Base-by-base conservation (phyloP, 1,284 basidiomycete genomes). In the Cutaneotrichosporon mucoides region DNA sequence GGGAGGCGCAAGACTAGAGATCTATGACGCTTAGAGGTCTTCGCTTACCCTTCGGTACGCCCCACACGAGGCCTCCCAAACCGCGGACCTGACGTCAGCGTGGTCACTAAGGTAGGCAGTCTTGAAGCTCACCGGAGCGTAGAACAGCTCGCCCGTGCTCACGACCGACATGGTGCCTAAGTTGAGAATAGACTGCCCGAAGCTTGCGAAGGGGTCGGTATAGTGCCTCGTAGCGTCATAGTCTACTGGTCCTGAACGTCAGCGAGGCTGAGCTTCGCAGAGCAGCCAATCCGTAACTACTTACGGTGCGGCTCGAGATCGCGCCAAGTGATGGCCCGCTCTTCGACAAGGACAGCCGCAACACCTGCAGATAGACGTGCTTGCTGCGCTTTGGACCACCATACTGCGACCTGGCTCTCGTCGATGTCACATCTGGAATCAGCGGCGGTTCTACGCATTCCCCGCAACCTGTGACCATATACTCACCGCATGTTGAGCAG, bases 381-480 rank as follows among this genome's bases (percentile, higher is more conserved):
- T 58, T 78, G 83, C 62, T 82, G 76, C 55, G 81, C 77, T 6
- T 81, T 79, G 3, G 81, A 84, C 82, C 83, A 86, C 85, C 85
- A 87, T 1, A 83, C 77, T 0, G 84, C 85, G 6, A 82, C 61
- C 42, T 78, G 76, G 0, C 73, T 71, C 0, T 82, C 79, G 55
- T 84, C 82, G 49, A 86, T 63, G 64, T 86, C 83, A 63, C 85
- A 87, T 64, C 84, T 79, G 48, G 16, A 8, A 37, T 55, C 35
- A 61, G 48, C 33, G 15, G 3, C n/a, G 15, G 24, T 24, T 24
- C 24, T 24, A 24, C 24, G 24, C 24, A 24, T 24, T 24, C 24
- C 24, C 24, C 24, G 24, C 24, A 24, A 24, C 24, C 24, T 24
- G 24, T 24, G 24, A 24, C 11, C 3, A 13, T 10, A 13, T 41